These are phyloP conservation scores for Trichoderma guizhouense DNA, from an alignment of 2,329 filamentous ascomycete genomes.

Conservation along the genomic window DNA sequence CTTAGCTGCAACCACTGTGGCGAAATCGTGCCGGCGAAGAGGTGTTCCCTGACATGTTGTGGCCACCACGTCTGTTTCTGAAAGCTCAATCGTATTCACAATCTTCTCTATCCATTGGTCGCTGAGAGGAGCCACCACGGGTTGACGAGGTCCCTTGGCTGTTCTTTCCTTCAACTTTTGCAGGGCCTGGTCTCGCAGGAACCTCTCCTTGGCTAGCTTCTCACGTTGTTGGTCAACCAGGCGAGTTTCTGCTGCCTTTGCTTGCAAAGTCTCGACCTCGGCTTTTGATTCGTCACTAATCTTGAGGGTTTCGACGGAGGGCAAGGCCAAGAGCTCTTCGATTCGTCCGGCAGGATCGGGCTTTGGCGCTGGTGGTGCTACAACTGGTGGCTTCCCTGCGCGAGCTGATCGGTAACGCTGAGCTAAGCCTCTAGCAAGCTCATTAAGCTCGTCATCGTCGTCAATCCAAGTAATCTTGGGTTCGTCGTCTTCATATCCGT, in stretches of 20 bases:
- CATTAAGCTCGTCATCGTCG: background rate
- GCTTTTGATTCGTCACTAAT: slow-evolving; percentile 30
- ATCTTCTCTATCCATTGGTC: slow-evolving; percentile 25
- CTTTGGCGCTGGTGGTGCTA: background rate
- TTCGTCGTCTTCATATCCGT: background rate
- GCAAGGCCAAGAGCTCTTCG: slow-evolving; percentile 27
- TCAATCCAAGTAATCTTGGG: background rate
- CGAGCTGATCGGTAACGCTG: background rate
- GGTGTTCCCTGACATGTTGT: slow-evolving; percentile 48
- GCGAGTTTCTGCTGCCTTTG: background rate
- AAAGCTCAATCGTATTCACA: background rate
- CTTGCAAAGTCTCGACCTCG: slow-evolving; percentile 2
- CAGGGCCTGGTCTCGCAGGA: background rate
- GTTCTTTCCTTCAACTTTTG: slow-evolving; percentile 24
- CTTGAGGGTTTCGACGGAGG: slow-evolving; percentile 26
- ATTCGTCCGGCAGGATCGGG: slow-evolving; percentile 24
- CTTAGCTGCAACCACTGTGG: slow-evolving; percentile 52
- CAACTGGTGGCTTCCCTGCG: background rate
- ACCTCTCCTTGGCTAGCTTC: background rate
- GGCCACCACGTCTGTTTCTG: slow-evolving; percentile 33
- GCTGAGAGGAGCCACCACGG: slow-evolving; percentile 30
- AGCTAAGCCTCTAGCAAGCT: background rate
- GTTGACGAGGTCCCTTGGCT: slow-evolving; percentile 16
- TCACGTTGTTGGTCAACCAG: slow-evolving; percentile 7
- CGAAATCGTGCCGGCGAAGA: slow-evolving; percentile 57